phyloP scores from a whole-genome alignment of 768 basidiomycete species.

The Mrakia hoshinonis region DNA sequence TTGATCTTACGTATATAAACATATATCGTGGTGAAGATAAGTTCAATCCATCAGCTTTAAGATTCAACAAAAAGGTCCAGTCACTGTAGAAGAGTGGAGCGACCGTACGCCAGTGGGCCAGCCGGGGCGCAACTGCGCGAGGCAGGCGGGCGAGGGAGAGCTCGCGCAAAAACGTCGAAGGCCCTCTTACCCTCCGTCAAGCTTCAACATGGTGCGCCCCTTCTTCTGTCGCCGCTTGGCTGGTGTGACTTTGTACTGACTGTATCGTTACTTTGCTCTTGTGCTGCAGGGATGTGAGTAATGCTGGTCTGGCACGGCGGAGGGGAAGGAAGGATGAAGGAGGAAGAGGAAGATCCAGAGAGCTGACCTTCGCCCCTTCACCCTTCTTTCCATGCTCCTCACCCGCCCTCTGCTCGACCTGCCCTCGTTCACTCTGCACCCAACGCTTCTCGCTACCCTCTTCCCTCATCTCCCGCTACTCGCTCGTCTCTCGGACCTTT shows the following conservation, averaged over 20 bases:
- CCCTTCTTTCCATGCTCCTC: not conserved
- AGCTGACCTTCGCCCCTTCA: not conserved
- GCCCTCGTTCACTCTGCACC: not conserved
- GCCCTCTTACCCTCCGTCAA: not conserved
- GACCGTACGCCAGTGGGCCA: no score
- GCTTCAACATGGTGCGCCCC: slow-evolving; percentile 11
- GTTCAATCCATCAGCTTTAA: no score
- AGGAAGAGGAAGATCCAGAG: not conserved
- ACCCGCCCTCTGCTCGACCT: not conserved
- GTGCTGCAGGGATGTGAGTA: slow-evolving; percentile 17
- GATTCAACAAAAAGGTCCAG: no score
- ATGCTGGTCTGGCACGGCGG: not conserved
- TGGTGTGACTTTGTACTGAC: not conserved
- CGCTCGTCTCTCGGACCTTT: not conserved
- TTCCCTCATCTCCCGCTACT: not conserved
- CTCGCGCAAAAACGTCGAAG: no score
- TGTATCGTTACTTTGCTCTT: not conserved
- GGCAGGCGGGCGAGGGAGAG: no score
- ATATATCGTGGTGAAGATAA: no score
- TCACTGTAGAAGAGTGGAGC: no score
- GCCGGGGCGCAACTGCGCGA: no score
- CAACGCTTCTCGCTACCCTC: not conserved
- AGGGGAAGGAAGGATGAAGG: not conserved
- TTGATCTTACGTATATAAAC: no score
- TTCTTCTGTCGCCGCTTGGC: not conserved